Base-by-base conservation (phyloP, 2,329 filamentous ascomycete genomes). In the Pleoardoris graminearum region DNA sequence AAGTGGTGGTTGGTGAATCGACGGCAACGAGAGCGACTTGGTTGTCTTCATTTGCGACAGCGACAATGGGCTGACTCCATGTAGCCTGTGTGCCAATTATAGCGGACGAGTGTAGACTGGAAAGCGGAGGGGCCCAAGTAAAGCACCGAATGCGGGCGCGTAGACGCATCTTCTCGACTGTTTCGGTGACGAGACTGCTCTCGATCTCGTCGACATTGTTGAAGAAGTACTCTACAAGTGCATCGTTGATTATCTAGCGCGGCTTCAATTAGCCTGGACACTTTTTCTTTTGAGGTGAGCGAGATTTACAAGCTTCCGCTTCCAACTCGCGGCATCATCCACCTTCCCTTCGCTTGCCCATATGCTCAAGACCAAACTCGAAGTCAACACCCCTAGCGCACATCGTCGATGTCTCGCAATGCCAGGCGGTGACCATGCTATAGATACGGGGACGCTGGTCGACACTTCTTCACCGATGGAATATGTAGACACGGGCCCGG, bases 401-500 rank as follows among this genome's bases (percentile, higher is more conserved):
- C 78, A 82, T 55, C 80, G 76, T 37, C 77, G 71, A 65, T 84
- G 79, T 58, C 77, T 78, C 16, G 76, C 82, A 33, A 85, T 68
- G 2, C 83, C 83, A 6, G 79, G 75, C 2, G 80, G 74, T 4
- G 83, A 86, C 84, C 84, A 86, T 7, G 76, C 71, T 19, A 85
- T 61, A 2, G 71, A 70, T n/a, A 76, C 67, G 2, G 82, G 77
- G 36, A 73, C 72, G 53, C 80, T 80, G 2, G 71, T 62, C 0
- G 83, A 85, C 47, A 83, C 78, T 61, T 86, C 84, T 56, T 84
- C 81, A 2, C 82, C 84, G 21, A 85, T 63, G 0, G 83, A 85
- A 61, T 81, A 82, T 16, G 75, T 69, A 12, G 73, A 61, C 25
- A 78, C 74, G 11, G 75, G 71, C 14, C 79, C 74, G 8, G 81